phyloP scores from a whole-genome alignment of 148 eudicot species.

The Mesembryanthemum crystallinum region DNA sequence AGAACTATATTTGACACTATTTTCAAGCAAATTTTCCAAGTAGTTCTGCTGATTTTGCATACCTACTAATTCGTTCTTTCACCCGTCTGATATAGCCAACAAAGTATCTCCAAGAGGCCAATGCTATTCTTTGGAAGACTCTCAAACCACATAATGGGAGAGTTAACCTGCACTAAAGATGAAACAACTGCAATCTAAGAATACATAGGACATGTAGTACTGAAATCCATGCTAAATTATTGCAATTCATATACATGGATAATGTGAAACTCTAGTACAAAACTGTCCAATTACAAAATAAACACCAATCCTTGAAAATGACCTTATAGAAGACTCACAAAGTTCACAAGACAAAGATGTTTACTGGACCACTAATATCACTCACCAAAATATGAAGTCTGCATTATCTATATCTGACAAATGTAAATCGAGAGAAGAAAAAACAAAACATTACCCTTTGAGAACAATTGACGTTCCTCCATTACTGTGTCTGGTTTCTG shows the following conservation, averaged over 20 bases:
- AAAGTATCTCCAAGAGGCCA: constrained; percentile 51
- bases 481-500: constrained; percentile 25
- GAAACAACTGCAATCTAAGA: constrained; percentile 21
- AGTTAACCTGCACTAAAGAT: constrained; percentile 50
- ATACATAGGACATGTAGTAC: neutral
- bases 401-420: neutral
- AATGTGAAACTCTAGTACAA: neutral
- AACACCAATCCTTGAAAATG: neutral
- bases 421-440: neutral
- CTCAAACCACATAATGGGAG: constrained; percentile 51
- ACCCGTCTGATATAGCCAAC: constrained; percentile 31
- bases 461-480: constrained; percentile 42
- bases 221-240: neutral
- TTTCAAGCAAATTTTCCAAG: neutral
- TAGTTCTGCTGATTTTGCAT: neutral
- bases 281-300: neutral
- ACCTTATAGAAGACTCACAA: neutral
- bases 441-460: constrained; percentile 49
- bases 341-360: neutral
- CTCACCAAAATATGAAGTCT: neutral
- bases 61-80: constrained; percentile 49
- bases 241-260: neutral
- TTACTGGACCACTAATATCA: neutral
- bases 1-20: neutral
- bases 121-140: constrained; percentile 43